Conservation (phyloP, 148 eudicot genomes). For the Cornus suecica region DNA sequence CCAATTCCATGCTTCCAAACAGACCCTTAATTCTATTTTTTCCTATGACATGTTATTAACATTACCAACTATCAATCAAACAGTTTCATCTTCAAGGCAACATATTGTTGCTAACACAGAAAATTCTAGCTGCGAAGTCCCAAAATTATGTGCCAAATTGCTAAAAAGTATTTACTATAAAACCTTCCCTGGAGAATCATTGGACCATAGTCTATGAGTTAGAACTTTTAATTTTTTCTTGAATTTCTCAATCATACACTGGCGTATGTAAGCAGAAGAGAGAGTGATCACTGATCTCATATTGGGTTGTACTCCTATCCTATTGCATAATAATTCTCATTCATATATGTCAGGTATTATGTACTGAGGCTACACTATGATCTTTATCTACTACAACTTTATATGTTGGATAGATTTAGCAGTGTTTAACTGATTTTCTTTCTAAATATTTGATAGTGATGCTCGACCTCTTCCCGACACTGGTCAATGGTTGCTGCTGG, state of each 20-base stretch:
- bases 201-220: not conserved
- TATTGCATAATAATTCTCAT: slow-evolving; percentile 1
- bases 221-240: not conserved
- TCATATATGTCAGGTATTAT: not conserved
- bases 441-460: slow-evolving; percentile 42
- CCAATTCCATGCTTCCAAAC: no score
- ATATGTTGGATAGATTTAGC: not conserved
- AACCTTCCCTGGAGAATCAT: not conserved
- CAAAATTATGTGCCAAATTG: not conserved
- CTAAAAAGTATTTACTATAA: not conserved
- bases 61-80: not conserved
- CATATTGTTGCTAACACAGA: not conserved
- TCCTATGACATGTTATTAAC: not conserved
- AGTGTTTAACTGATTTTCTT: slow-evolving; percentile 5
- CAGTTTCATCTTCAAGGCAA: not conserved
- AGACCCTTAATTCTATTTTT: no score
- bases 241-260: not conserved
- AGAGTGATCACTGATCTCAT: not conserved
- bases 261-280: not conserved
- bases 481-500: slow-evolving; percentile 92
- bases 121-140: not conserved
- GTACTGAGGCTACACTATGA: not conserved
- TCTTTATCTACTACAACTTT: not conserved
- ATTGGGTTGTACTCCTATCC: not conserved
- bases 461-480: slow-evolving; percentile 94